Evolutionary conservation across 257 asterid genomes (phyloP).

Genomic region (Gentiana dahurica): DNA sequence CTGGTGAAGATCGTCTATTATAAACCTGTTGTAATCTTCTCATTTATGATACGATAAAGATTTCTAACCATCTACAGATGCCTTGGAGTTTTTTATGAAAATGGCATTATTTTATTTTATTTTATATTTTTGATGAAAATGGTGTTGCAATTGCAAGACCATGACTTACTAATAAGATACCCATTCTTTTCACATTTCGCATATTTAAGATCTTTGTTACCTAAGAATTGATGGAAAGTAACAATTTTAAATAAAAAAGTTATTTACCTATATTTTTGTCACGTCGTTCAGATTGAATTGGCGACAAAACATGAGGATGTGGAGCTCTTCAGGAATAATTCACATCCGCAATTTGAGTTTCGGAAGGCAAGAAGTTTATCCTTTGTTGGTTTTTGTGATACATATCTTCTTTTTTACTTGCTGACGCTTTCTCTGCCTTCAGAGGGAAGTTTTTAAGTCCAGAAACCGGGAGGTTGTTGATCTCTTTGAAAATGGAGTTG

Average conservation of each 20-base stretch:
- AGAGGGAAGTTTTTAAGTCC: conserved; percentile 93
- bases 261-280: background rate
- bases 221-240: background rate
- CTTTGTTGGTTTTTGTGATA: conserved; percentile 14
- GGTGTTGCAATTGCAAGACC: background rate
- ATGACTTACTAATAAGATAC: background rate
- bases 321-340: conserved; percentile 56
- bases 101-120: no score
- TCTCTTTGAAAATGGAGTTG: conserved; percentile 76
- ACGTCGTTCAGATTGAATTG: conserved; percentile 62
- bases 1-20: no score
- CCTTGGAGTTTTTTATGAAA: no score
- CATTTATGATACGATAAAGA: no score
- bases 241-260: background rate
- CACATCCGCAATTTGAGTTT: conserved; percentile 82
- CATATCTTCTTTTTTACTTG: conserved; percentile 9
- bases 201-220: background rate
- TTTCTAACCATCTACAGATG: no score
- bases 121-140: no score
- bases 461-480: conserved; percentile 86
- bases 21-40: no score
- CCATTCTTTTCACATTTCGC: background rate
- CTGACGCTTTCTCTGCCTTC: conserved; percentile 22
- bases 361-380: conserved; percentile 51
- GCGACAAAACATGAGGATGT: conserved; percentile 44